A percentile compares a stretch with the other conserved stretches of the same genome.
These are phyloP conservation scores for Jasminum sambac DNA, from an alignment of 257 asterid genomes.

Conservation along the genomic window DNA sequence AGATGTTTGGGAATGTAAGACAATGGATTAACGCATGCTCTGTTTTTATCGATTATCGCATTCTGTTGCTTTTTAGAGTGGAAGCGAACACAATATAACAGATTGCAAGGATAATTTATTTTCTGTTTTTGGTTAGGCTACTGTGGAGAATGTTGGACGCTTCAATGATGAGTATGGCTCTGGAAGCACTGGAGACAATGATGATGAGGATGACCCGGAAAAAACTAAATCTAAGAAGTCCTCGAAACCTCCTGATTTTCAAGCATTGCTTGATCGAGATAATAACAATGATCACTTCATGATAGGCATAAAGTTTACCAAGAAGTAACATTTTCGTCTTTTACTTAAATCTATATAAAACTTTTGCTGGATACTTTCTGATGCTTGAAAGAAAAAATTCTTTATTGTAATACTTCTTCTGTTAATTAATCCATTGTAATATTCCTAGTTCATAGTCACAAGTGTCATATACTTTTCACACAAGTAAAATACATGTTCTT, in stretches of 20 bases:
- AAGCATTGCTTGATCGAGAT: conserved; percentile 71
- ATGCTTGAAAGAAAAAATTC: conserved; percentile 18
- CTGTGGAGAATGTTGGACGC: conserved; percentile 71
- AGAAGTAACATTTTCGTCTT: conserved; percentile 48
- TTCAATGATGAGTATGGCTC: conserved; percentile 74
- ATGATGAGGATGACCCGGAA: conserved; percentile 48
- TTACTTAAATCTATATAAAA: conserved; percentile 9
- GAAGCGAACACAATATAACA: not conserved
- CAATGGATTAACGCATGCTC: not conserved
- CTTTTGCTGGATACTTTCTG: not conserved
- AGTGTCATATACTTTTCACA: conserved; percentile 1
- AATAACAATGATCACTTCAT: conserved; percentile 84
- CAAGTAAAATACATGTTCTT: not conserved
- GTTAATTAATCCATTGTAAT: conserved; percentile 7
- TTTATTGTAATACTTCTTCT: conserved; percentile 20
- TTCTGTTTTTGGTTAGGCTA: conserved; percentile 43
- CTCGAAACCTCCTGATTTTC: conserved; percentile 74
- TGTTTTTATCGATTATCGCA: not conserved
- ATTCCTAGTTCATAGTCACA: not conserved
- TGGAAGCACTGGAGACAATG: conserved; percentile 50
- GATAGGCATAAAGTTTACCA: conserved; percentile 79
- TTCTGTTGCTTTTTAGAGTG: conserved; percentile 6
- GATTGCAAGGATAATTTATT: not conserved
- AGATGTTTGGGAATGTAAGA: not conserved
- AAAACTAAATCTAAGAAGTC: conserved; percentile 45